Evolutionary conservation across 2,329 filamentous ascomycete genomes (phyloP).

Genomic region (Aspergillus flavus): DNA sequence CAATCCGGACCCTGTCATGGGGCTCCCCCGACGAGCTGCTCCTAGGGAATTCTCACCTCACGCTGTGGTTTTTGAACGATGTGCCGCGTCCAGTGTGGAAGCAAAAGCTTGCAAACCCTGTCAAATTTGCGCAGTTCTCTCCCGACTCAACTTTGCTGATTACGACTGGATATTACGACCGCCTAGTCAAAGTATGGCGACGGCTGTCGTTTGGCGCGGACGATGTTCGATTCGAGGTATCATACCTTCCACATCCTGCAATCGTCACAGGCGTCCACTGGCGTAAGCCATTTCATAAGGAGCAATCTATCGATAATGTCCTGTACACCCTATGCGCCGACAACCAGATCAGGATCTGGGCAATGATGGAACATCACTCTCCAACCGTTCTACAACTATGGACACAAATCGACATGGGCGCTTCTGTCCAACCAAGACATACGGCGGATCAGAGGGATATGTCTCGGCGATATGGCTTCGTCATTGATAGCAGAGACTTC

Average conservation of each 20-base stretch:
- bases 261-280: constrained; percentile 83
- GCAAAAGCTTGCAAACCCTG: constrained; percentile 70
- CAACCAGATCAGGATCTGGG: constrained; percentile 80
- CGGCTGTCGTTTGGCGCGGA: constrained; percentile 80
- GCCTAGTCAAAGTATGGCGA: constrained; percentile 90
- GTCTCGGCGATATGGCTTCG: constrained; percentile 68
- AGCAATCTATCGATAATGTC: constrained; percentile 81
- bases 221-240: constrained; percentile 85
- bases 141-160: constrained; percentile 87
- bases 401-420: constrained; percentile 74
- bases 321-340: constrained; percentile 89
- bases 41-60: constrained; percentile 69
- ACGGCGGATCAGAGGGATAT: constrained; percentile 42
- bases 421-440: constrained; percentile 65
- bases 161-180: constrained; percentile 75
- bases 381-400: constrained; percentile 76
- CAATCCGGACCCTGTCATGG: constrained; percentile 74
- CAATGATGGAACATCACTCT: constrained; percentile 70
- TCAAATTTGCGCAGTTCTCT: constrained; percentile 76
- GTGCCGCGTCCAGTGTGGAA: constrained; percentile 65
- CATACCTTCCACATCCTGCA: constrained; percentile 82
- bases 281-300: constrained; percentile 75
- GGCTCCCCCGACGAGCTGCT: constrained; percentile 83
- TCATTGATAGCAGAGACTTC: constrained; percentile 82
- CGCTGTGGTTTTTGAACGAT: constrained; percentile 65